Evolutionary conservation across 129 eudicot genomes (phyloP), one percentile per base, ranked within the genome.

Genomic region (Scalesia atractyloides): DNA sequence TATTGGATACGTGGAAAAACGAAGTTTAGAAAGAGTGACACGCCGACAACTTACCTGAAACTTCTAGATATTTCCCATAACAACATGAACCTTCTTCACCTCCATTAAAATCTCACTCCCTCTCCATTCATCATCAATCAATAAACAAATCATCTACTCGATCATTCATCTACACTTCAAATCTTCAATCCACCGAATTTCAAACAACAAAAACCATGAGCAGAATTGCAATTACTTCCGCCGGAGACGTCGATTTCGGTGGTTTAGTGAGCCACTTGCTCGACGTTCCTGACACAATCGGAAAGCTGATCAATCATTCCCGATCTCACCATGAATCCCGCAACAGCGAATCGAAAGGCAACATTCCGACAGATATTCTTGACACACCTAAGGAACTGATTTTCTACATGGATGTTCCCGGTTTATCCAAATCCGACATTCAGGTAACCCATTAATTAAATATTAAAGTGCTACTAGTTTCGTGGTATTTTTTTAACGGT

Each of bases 371-470:
- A 4, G 96, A 89, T 59, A 80, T 89, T n/a, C 71, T 86, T 15
- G 96, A 89, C 14, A 63, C 85, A 1, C 83, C 92, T n/a, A 84
- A 80, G 52, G 82, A 88, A 34, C 73, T 77, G 37, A 61, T 82
- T 0, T 64, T 91, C 59, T 82, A 77, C 82, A 47, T 91, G 83
- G 97, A 91, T 52, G 87, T 91, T 9, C 96, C 97, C 7, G 96
- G 96, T 24, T 76, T 88, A 5, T 82, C 97, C 72, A 91, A 91
- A 59, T 91, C 97, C 17, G 95, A 91, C 65, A 85, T 91, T 72
- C 97, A 91, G 92, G 96, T 84, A 57, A 22, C 10, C 20, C 9
- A 22, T 3, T 39, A 34, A 24, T 17, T 9, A 39, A 17, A 70
- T 16, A 13, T 13, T 24, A n/a, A n/a, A n/a, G n/a, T n/a, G n/a